phyloP scores from a whole-genome alignment of 306 rosid genomes.

The Abrus precatorius region DNA sequence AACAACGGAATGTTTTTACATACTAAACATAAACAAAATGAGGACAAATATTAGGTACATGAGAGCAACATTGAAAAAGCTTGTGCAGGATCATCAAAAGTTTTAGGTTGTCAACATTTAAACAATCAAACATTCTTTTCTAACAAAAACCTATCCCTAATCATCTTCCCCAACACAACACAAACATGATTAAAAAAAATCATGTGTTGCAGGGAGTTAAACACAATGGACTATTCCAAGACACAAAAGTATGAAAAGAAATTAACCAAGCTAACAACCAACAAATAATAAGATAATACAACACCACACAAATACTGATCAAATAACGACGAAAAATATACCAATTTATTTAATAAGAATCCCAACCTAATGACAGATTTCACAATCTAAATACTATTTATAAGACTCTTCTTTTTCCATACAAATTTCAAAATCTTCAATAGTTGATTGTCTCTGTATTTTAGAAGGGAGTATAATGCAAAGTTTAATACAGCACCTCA shows the following conservation, averaged over 20 bases:
- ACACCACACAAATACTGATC: conserved; percentile 13
- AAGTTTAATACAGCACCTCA: conserved; percentile 18
- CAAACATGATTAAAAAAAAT: conserved; percentile 17
- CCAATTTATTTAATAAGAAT: conserved; percentile 30
- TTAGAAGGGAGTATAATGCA: conserved; percentile 1
- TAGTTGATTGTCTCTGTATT: conserved; percentile 7
- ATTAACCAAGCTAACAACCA: conserved; percentile 13
- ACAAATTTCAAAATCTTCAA: conserved; percentile 34
- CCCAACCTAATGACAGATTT: conserved; percentile 27
- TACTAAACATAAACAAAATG: conserved; percentile 5
- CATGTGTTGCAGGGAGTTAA: conserved; percentile 18
- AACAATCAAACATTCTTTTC: conserved; percentile 7
- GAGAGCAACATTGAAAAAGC: conserved; percentile 27
- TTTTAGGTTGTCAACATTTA: conserved; percentile 9
- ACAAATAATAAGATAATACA: conserved; percentile 34
- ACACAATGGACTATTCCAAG: conserved; percentile 12
- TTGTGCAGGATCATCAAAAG: conserved; percentile 23
- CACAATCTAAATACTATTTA: conserved; percentile 13
- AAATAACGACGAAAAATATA: conserved; percentile 19
- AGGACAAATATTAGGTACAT: conserved; percentile 26
- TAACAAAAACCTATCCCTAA: conserved; percentile 20
- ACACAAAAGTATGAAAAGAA: conserved; percentile 11
- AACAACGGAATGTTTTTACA: conserved; percentile 36
- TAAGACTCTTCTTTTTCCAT: conserved; percentile 32
- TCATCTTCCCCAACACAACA: conserved; percentile 32